These are phyloP conservation scores for Ophiosphaerella herpotricha DNA, from an alignment of 2,329 filamentous ascomycete genomes.

Conservation along the genomic window DNA sequence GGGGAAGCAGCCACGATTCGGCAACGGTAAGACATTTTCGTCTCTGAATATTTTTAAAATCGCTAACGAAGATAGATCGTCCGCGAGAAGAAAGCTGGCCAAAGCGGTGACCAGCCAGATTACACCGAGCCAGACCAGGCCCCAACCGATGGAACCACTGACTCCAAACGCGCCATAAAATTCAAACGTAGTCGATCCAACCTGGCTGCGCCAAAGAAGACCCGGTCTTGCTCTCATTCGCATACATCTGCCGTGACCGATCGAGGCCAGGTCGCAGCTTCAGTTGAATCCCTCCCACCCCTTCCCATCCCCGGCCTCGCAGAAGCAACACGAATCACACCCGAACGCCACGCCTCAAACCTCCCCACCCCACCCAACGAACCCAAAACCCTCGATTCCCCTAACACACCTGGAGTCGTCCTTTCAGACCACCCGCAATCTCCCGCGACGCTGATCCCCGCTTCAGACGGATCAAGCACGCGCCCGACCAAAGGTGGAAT, in stretches of 20 bases:
- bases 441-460: constrained; percentile 48
- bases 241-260: constrained; percentile 40
- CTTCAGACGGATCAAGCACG: constrained; percentile 60
- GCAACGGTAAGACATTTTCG: constrained; percentile 60
- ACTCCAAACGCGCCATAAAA: constrained; percentile 5
- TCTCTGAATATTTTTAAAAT: neutral
- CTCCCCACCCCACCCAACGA: constrained; percentile 22
- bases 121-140: constrained; percentile 18
- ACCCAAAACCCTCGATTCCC: neutral
- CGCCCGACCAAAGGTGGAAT: constrained; percentile 70
- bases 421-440: constrained; percentile 30
- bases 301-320: constrained; percentile 28
- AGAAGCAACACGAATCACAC: constrained; percentile 34
- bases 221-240: constrained; percentile 34
- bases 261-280: constrained; percentile 32
- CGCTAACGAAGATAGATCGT: constrained; percentile 30
- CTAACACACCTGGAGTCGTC: constrained; percentile 18
- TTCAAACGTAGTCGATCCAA: constrained; percentile 11
- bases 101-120: constrained; percentile 16
- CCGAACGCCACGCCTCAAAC: constrained; percentile 31
- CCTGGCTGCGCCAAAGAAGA: constrained; percentile 7
- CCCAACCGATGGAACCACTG: constrained; percentile 44
- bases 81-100: constrained; percentile 40
- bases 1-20: constrained; percentile 89
- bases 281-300: constrained; percentile 19